These are phyloP conservation scores for Mollisia scopiformis DNA, from an alignment of 2,329 filamentous ascomycete genomes.

Conservation along the genomic window DNA sequence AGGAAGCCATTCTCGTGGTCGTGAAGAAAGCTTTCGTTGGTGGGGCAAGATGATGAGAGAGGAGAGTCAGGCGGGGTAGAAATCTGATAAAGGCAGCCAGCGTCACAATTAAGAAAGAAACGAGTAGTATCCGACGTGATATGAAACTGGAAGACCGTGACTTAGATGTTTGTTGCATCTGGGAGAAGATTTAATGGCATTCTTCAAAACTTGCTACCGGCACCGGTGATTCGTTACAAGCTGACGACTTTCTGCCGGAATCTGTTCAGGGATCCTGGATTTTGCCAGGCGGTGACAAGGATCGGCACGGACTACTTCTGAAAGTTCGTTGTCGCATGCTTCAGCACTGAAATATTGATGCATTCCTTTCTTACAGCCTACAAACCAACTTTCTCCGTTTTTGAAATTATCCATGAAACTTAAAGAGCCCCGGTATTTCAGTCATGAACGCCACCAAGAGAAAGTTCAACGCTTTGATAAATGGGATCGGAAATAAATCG, in stretches of 20 bases:
- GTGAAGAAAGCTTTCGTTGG: constrained; percentile 22
- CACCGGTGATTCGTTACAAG: not conserved
- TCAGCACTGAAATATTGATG: not conserved
- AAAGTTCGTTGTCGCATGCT: not conserved
- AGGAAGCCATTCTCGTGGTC: constrained; percentile 46
- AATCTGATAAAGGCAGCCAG: constrained; percentile 35
- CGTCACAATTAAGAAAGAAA: constrained; percentile 31
- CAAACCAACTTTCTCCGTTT: not conserved
- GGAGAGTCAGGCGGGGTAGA: constrained; percentile 32
- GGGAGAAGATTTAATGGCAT: not conserved
- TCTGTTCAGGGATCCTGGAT: not conserved
- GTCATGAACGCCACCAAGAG: constrained; percentile 78
- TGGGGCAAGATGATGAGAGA: constrained; percentile 33
- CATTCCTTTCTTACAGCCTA: not conserved
- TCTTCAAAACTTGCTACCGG: not conserved
- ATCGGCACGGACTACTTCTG: not conserved
- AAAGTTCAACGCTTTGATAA: constrained; percentile 78
- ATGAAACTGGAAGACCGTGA: not conserved
- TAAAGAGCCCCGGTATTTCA: not conserved
- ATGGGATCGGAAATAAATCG: constrained; percentile 59
- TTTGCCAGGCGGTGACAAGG: not conserved
- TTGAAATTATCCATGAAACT: not conserved
- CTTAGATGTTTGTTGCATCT: constrained; percentile 6
- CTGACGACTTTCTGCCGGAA: not conserved
- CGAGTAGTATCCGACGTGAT: constrained; percentile 24